phyloP scores from a whole-genome alignment of 495 filamentous ascomycete species.

The Neohortaea acidophila region DNA sequence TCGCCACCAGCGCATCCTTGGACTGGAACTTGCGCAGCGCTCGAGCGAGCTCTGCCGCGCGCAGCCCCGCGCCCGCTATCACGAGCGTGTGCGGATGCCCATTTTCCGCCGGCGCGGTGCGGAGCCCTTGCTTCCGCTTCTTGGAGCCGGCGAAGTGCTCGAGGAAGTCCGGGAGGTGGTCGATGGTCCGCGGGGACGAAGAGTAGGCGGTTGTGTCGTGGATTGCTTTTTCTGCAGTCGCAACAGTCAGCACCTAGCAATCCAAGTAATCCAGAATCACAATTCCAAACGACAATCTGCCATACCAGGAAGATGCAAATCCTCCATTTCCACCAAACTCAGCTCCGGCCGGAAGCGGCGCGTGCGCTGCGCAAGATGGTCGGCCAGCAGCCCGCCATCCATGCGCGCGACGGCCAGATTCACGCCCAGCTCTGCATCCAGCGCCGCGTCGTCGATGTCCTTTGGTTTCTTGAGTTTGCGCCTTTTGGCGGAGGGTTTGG shows the following conservation, averaged over 20 bases:
- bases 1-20: slow-evolving; percentile 62
- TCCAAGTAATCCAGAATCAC: slow-evolving; percentile 3
- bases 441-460: slow-evolving; percentile 39
- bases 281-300: background rate
- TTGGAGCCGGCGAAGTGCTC: slow-evolving; percentile 30
- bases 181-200: slow-evolving; percentile 42
- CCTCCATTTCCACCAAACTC: slow-evolving; percentile 67
- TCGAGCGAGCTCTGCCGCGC: slow-evolving; percentile 68
- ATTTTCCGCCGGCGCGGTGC: slow-evolving; percentile 46
- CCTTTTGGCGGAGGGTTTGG: slow-evolving; percentile 34
- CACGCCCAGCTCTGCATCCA: slow-evolving; percentile 48
- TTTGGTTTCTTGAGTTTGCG: slow-evolving; percentile 40
- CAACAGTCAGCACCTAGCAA: background rate
- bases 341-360: slow-evolving; percentile 63
- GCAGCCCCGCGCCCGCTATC: slow-evolving; percentile 58
- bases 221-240: slow-evolving; percentile 32
- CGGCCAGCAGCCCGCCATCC: slow-evolving; percentile 68
- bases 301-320: slow-evolving; percentile 64
- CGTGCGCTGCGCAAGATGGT: slow-evolving; percentile 67
- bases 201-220: slow-evolving; percentile 65
- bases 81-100: slow-evolving; percentile 81
- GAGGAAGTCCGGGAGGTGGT: slow-evolving; percentile 63
- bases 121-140: slow-evolving; percentile 32
- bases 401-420: slow-evolving; percentile 69
- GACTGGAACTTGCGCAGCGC: slow-evolving; percentile 61